phyloP scores from a whole-genome alignment of 1,284 basidiomycete genomes.

The Austropuccinia psidii region DNA sequence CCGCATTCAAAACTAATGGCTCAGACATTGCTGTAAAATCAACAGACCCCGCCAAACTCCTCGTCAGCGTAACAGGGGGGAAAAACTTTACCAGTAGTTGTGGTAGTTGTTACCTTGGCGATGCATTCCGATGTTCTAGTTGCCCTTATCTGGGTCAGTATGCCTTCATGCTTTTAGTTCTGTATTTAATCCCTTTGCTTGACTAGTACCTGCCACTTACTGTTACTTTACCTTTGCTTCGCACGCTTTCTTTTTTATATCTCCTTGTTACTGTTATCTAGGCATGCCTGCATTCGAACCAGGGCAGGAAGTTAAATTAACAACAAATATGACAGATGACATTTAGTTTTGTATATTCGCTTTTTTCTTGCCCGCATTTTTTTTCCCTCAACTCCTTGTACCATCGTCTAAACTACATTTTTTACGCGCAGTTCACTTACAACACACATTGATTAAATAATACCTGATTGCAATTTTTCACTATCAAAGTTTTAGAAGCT shows the following conservation, averaged over 20 bases:
- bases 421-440: too few species aligned
- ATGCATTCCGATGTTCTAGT: conserved; percentile 90
- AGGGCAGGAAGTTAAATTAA: conserved; percentile 83
- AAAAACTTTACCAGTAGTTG: conserved; percentile 88
- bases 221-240: background rate
- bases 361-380: too few species aligned
- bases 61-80: conserved; percentile 59
- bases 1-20: conserved; percentile 58
- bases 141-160: conserved; percentile 88
- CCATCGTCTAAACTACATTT: too few species aligned
- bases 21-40: conserved; percentile 56
- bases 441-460: too few species aligned
- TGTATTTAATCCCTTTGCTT: background rate
- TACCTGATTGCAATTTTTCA: too few species aligned
- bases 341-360: conserved; percentile 58
- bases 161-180: conserved; percentile 33
- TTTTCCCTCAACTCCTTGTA: too few species aligned
- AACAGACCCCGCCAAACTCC: conserved; percentile 42
- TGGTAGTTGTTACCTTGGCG: conserved; percentile 95
- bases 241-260: conserved; percentile 33
- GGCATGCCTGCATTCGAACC: conserved; percentile 97
- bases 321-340: conserved; percentile 64
- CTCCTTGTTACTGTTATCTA: conserved; percentile 38
- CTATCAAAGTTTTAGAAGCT: too few species aligned
- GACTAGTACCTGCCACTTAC: too few species aligned